Base-by-base conservation (phyloP, 1,139 yeast species). In the Scheffersomyces cryptocercus region DNA sequence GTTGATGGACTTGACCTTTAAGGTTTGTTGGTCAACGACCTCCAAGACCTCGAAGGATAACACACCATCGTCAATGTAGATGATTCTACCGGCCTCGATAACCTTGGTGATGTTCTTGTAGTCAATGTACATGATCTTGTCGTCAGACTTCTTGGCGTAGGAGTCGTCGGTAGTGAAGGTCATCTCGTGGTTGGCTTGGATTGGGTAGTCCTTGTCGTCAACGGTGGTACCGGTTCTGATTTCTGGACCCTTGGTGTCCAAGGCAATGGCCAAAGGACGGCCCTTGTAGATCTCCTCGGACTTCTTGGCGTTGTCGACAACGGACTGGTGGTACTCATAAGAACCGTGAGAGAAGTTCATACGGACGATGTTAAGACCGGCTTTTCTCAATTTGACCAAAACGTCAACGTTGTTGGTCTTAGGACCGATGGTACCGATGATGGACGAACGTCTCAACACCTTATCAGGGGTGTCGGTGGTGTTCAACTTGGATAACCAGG, bases 181-280 rank as follows among this genome's bases (percentile, higher is more conserved):
- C 95, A 93, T 88, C 69, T 87, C 91, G 69, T 90, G 97, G 72
- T 84, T 84, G 46, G 95, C 80, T 35, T 80, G 73, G 62, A 95
- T 86, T 61, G 96, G 87, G 73, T 70, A 88, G 67, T 93, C 99
- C 52, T 75, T 72, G 48, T 80, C 87, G 58, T 80, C 88, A 49
- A 74, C 67, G 57, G 99, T 95, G 68, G 89, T 84, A 73, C 99
- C 99, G 45, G 99, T 91, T 81, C 99, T 88, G 75, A 93, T 93
- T 77, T 95, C 99, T 54, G 99, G 99, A 58, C 99, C 99, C 82
- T 93, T 95, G 68, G 99, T 95, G 73, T 93, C 99, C 62, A 93
- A 83, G 54, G 99, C 99, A 72, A 93, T 90, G 52, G 97, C 98
- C 64, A 93, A 80, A 44, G 98, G 99, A 77, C 98, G 88, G 60